Evolutionary conservation across 1,284 basidiomycete genomes (phyloP), one percentile per base, ranked within the genome.

Genomic region (Sanghuangporus weigelae): DNA sequence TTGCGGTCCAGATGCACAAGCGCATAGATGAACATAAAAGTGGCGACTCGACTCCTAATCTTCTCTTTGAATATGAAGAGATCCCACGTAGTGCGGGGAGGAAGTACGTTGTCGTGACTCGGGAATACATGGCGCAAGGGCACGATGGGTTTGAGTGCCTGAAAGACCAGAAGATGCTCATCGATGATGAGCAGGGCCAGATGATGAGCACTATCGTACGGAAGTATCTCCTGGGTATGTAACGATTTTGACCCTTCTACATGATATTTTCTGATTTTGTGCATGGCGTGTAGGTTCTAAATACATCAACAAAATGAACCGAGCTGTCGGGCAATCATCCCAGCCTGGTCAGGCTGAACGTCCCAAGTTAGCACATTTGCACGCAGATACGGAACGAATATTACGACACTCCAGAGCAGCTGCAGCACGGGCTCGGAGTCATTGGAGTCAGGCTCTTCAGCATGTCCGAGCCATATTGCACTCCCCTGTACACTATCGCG

Each of bases 171-270:
- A 75, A 80, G 62, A 88, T 88, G 69, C 80, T 96, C 40, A 82
- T 96, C 21, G 92, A 96, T 69, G 88, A 95, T 67, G 95, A 97
- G 73, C 84, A 84, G 61, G 95, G 95, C 0, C 84, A 89, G 68
- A 79, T 93, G 66, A 89, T 93, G 84, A 91, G 88, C 71, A 78
- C 82, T 21, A 85, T 96, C 61, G 90, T 96, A 31, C 82, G 95
- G 67, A 90, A 89, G 69, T 96, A 94, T 74, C 77, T 96, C 4
- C 81, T 96, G 31, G 95, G 93, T 91, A 67, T 64, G 84, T 71
- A 36, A 7, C 8, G 16, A 21, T 56, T 36, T 53, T 54, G 48
- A 19, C 2, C 46, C 8, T 38, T 54, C 40, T 19, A 40, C 19
- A 31, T 58, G 23, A 21, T 50, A 8, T 8, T 59, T 39, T 39